These are phyloP conservation scores for Candida ipomoeae DNA, from an alignment of 805 yeast species.

Conservation along the genomic window DNA sequence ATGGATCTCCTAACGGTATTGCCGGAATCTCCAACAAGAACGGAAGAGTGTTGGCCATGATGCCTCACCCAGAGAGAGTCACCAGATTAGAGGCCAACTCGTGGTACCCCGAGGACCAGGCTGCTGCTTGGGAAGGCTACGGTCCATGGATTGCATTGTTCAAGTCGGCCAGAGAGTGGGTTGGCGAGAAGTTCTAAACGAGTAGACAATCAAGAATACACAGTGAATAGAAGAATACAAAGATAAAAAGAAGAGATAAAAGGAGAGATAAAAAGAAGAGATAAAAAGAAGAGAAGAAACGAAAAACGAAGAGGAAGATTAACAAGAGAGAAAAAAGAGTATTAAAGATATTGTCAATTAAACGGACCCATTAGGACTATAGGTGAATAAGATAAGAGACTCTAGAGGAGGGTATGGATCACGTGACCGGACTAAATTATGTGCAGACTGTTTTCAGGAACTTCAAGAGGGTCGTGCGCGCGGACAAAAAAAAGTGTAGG, in stretches of 20 bases:
- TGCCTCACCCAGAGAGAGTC: constrained; percentile 99
- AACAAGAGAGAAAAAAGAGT: too few relatives aligned
- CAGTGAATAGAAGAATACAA: not conserved
- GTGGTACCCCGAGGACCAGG: constrained; percentile 68
- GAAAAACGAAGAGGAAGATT: too few relatives aligned
- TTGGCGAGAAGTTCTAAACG: constrained; percentile 39
- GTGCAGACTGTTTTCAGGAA: not conserved
- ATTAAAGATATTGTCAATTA: too few relatives aligned
- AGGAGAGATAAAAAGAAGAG: too few relatives aligned
- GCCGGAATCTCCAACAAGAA: constrained; percentile 87
- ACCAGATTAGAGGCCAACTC: constrained; percentile 85
- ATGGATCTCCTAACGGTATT: constrained; percentile 91
- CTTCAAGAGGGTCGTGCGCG: constrained; percentile 4
- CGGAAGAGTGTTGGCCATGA: constrained; percentile 95
- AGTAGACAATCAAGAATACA: not conserved
- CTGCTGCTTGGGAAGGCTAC: constrained; percentile 67
- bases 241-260: too few relatives aligned
- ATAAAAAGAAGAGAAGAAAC: too few relatives aligned
- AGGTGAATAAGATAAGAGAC: too few relatives aligned
- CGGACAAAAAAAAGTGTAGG: constrained; percentile 2
- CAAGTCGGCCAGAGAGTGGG: constrained; percentile 93
- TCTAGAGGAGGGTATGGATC: not conserved
- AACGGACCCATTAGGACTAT: too few relatives aligned
- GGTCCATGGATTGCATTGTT: constrained; percentile 97
- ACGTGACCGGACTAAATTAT: not conserved